phyloP scores from a whole-genome alignment of 192 early-diverging fungal species.

The Gaertneriomyces sp. region DNA sequence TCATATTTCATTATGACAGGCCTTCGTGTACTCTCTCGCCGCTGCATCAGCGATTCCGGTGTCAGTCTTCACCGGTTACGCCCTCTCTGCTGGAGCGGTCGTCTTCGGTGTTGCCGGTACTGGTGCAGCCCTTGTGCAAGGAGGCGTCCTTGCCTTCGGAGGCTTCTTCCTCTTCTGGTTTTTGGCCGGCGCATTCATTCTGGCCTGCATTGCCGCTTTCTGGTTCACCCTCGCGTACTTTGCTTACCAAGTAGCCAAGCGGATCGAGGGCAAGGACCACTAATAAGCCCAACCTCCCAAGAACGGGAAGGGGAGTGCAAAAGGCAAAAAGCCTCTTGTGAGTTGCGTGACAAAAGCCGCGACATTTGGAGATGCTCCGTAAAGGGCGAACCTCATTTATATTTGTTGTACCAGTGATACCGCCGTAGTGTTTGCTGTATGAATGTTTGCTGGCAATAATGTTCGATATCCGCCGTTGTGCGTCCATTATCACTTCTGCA shows the following conservation, averaged over 20 bases:
- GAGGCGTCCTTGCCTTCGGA: constrained; percentile 36
- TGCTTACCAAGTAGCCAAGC: constrained; percentile 39
- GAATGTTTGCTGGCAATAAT: no score
- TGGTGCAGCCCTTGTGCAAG: constrained; percentile 38
- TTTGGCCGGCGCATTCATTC: constrained; percentile 35
- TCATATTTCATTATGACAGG: constrained; percentile 13
- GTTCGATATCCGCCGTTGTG: no score
- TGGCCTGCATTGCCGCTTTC: constrained; percentile 36
- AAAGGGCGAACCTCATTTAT: no score
- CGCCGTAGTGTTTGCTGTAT: no score
- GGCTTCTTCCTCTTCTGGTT: constrained; percentile 42
- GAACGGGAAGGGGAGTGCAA: no score
- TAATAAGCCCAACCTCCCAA: no score
- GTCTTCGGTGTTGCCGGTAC: constrained; percentile 37
- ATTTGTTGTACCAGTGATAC: no score
- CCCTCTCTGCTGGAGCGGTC: constrained; percentile 23
- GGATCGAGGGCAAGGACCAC: constrained; percentile 14
- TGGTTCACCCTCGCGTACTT: constrained; percentile 44
- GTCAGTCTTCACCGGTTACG: constrained; percentile 33
- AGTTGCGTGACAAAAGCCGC: no score
- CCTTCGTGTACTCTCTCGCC: constrained; percentile 37
- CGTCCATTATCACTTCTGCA: no score
- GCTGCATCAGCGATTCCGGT: constrained; percentile 32
- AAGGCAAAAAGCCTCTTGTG: no score
- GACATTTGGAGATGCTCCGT: no score